Evolutionary conservation across 139 green algal species (phyloP).

Genomic region (Dunaliella primolecta): DNA sequence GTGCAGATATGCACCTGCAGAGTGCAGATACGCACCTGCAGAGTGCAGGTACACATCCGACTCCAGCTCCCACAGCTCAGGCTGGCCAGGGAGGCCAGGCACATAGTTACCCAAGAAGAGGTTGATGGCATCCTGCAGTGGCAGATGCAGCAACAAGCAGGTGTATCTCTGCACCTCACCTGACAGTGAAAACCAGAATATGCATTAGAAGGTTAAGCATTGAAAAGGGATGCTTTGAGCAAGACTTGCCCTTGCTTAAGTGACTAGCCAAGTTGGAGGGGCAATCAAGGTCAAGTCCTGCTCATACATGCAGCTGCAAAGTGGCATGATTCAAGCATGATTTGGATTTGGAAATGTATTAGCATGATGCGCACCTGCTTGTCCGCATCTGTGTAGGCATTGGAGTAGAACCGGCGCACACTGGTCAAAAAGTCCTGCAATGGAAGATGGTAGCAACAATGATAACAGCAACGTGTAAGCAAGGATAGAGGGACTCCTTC

Average conservation of each 20-base stretch:
- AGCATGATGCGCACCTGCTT: constrained; percentile 79
- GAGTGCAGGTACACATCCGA: constrained; percentile 77
- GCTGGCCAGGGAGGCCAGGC: constrained; percentile 39
- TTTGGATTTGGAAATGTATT: no score
- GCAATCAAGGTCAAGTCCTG: no score
- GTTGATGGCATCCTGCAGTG: constrained; percentile 83
- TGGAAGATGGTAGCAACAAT: not conserved
- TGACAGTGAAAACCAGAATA: no score
- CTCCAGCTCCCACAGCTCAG: constrained; percentile 80
- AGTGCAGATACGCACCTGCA: constrained; percentile 66
- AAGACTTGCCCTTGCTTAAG: no score
- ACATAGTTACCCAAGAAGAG: constrained; percentile 85
- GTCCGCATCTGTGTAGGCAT: constrained; percentile 82
- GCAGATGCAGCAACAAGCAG: not conserved
- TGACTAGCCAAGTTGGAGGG: no score
- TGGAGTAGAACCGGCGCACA: constrained; percentile 84
- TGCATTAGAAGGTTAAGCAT: no score
- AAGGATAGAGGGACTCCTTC: no score
- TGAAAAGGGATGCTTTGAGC: no score
- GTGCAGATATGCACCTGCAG: not conserved
- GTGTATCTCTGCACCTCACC: no score
- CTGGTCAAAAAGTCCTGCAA: constrained; percentile 27
- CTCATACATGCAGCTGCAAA: no score
- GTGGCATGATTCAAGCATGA: no score
- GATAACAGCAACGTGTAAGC: not conserved